phyloP scores from a whole-genome alignment of 2,329 filamentous ascomycete genomes.

The Penicillium oxalicum region DNA sequence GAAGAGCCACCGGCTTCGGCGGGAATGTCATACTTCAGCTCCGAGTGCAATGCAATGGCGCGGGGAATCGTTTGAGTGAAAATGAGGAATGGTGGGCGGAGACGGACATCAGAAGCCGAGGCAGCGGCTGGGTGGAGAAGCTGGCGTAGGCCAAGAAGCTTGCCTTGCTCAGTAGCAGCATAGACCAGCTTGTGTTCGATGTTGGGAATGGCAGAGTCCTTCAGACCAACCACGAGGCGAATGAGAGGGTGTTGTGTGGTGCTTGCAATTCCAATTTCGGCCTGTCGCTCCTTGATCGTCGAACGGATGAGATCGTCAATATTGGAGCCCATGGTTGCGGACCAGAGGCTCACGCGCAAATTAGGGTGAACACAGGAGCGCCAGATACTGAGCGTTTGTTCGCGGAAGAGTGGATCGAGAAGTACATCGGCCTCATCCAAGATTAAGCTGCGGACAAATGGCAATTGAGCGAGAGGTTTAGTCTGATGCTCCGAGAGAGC shows the following conservation, averaged over 20 bases:
- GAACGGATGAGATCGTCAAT: conserved; percentile 72
- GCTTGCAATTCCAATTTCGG: conserved; percentile 14
- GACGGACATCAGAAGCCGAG: conserved; percentile 39
- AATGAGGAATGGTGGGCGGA: conserved; percentile 85
- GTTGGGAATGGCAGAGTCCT: conserved; percentile 91
- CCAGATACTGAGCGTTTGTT: conserved; percentile 84
- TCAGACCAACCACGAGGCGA: conserved; percentile 88
- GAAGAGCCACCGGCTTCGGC: conserved; percentile 75
- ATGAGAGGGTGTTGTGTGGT: conserved; percentile 50
- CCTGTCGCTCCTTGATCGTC: conserved; percentile 55
- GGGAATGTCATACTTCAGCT: conserved; percentile 92
- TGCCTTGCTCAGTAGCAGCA: conserved; percentile 86
- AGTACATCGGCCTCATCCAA: conserved; percentile 95
- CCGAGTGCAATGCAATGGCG: conserved; percentile 77
- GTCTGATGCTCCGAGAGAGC: conserved; percentile 52
- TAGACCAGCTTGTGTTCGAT: conserved; percentile 85
- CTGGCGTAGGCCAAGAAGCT: conserved; percentile 84
- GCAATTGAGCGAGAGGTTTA: conserved; percentile 48
- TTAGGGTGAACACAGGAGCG: conserved; percentile 63
- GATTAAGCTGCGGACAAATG: conserved; percentile 66
- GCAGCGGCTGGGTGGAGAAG: conserved; percentile 70
- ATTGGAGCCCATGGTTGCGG: conserved; percentile 91
- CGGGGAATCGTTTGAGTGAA: conserved; percentile 95
- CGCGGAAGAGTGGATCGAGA: conserved; percentile 80
- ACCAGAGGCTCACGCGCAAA: conserved; percentile 82